Conservation (phyloP, 306 rosid species). For the Calophaca sinica region DNA sequence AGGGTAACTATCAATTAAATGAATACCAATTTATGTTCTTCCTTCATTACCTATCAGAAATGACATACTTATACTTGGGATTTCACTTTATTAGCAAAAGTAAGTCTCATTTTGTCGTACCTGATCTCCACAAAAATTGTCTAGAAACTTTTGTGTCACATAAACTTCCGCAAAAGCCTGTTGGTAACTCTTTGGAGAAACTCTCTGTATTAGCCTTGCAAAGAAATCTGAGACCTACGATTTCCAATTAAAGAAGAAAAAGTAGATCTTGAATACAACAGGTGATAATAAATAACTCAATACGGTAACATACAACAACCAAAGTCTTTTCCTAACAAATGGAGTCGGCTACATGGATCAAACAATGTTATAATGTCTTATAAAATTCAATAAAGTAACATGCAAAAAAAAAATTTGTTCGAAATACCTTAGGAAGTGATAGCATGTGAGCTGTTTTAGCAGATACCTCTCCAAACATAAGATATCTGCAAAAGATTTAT, state of each 20-base stretch:
- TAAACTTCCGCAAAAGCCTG: constrained; percentile 89
- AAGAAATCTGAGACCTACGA: constrained; percentile 88
- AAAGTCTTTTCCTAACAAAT: constrained; percentile 6
- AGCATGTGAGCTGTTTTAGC: constrained; percentile 90
- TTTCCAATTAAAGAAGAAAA: constrained; percentile 32
- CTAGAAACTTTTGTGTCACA: constrained; percentile 85
- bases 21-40: constrained; percentile 1
- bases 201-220: constrained; percentile 90
- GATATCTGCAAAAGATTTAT: constrained; percentile 65
- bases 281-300: constrained; percentile 10
- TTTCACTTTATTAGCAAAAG: constrained; percentile 32
- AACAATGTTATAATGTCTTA: not conserved
- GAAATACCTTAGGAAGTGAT: constrained; percentile 80
- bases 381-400: constrained; percentile 1
- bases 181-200: constrained; percentile 95
- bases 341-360: not conserved
- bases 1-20: constrained; percentile 20
- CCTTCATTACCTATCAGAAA: constrained; percentile 8
- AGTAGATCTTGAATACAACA: not conserved
- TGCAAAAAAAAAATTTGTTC: constrained; percentile 3
- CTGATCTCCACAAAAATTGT: constrained; percentile 96
- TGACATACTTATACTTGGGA: not conserved
- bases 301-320: constrained; percentile 1
- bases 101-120: constrained; percentile 51
- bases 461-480: constrained; percentile 82